Conservation (phyloP, 495 filamentous ascomycete genomes). For the Lasiosphaeria hispida region DNA sequence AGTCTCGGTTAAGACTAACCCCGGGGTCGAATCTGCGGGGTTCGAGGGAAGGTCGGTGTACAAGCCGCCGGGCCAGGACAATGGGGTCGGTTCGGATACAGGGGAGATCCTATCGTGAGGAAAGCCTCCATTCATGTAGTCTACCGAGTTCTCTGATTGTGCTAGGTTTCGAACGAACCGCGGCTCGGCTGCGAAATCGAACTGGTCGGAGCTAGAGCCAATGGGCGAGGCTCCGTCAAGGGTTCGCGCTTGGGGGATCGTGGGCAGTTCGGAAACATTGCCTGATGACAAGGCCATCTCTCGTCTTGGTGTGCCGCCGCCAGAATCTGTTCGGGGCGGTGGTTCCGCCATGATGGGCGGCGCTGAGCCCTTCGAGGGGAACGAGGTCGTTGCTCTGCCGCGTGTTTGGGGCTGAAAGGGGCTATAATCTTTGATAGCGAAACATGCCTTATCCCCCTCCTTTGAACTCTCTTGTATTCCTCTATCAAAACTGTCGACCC, state of each 20-base stretch:
- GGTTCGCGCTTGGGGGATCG: conserved; percentile 28
- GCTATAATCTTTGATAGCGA: conserved; percentile 17
- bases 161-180: conserved; percentile 13
- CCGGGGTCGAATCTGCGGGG: not conserved
- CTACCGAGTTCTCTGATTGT: conserved; percentile 26
- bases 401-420: conserved; percentile 41
- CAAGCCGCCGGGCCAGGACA: conserved; percentile 7
- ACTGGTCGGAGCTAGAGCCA: conserved; percentile 30
- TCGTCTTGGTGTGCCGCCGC: conserved; percentile 14
- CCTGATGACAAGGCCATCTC: conserved; percentile 27
- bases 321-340: conserved; percentile 13
- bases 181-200: conserved; percentile 32
- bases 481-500: too few species aligned
- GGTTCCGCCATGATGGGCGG: conserved; percentile 38
- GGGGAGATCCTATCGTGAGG: conserved; percentile 36
- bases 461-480: too few species aligned
- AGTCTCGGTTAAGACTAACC: not conserved
- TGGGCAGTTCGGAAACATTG: conserved; percentile 26
- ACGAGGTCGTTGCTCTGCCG: conserved; percentile 49
- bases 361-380: conserved; percentile 34
- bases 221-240: conserved; percentile 19
- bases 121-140: conserved; percentile 45
- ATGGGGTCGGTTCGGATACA: conserved; percentile 5
- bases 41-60: conserved; percentile 12
- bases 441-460: conserved; percentile 14